phyloP scores from a whole-genome alignment of 306 rosid genomes.

The Acmispon strigosus region DNA sequence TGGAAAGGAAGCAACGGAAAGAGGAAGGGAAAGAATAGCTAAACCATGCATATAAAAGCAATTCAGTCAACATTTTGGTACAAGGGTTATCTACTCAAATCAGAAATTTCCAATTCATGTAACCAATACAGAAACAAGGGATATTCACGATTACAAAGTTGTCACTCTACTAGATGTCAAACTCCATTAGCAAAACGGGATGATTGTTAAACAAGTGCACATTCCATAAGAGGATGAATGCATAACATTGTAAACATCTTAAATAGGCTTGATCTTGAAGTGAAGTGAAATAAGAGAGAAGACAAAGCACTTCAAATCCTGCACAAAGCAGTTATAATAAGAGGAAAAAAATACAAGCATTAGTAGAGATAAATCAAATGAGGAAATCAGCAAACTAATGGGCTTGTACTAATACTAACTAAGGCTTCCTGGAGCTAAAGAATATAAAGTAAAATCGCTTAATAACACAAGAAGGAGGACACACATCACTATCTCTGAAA shows the following conservation, averaged over 20 bases:
- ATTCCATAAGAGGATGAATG: not conserved
- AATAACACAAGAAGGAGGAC: not conserved
- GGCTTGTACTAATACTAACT: not conserved
- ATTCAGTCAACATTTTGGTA: not conserved
- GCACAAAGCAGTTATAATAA: constrained; percentile 28
- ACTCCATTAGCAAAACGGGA: not conserved
- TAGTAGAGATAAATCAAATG: not conserved
- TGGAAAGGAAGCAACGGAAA: not conserved
- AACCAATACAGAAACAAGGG: constrained; percentile 1
- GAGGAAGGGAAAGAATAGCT: not conserved
- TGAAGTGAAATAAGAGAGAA: constrained; percentile 93
- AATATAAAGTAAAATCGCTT: not conserved
- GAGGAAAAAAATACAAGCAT: not conserved
- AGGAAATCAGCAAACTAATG: not conserved
- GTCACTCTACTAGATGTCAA: not conserved
- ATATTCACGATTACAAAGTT: not conserved
- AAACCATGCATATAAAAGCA: not conserved
- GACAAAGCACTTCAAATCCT: constrained; percentile 96
- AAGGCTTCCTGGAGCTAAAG: too few relatives aligned
- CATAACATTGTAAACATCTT: constrained; percentile 13
- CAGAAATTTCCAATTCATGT: not conserved
- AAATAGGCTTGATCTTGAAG: constrained; percentile 96
- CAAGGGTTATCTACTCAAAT: not conserved
- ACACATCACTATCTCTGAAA: not conserved
- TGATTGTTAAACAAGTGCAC: constrained; percentile 4